Conservation (phyloP, 176 grass and related monocot species). For the Carex cristatella region DNA sequence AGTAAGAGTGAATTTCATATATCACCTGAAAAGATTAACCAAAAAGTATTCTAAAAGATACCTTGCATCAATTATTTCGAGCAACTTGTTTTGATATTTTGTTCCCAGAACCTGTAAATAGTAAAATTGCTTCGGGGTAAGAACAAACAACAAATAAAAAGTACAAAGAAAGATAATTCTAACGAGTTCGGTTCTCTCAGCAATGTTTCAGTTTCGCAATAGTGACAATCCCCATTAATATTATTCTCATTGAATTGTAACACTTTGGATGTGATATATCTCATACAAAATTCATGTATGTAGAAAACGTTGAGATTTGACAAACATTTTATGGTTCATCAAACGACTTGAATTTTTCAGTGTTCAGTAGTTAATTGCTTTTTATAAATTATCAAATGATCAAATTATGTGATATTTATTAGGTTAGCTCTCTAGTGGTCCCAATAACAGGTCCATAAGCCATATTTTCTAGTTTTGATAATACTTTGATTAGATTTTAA, state of each 20-base stretch:
- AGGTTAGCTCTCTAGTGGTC: too few relatives aligned
- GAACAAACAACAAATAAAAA: background rate
- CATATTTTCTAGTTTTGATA: background rate
- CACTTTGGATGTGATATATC: background rate
- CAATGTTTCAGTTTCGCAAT: background rate
- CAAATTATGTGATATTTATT: too few relatives aligned
- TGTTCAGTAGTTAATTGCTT: background rate
- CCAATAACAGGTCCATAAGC: too few relatives aligned
- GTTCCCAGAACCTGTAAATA: slow-evolving; percentile 66
- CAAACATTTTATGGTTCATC: background rate
- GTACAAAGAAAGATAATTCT: slow-evolving; percentile 16
- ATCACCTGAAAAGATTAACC: background rate
- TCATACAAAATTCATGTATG: background rate
- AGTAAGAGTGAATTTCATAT: background rate
- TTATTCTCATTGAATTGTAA: background rate
- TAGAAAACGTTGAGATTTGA: background rate
- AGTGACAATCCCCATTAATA: background rate
- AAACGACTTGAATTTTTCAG: background rate
- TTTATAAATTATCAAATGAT: too few relatives aligned
- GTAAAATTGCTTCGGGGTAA: background rate
- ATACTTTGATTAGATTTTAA: background rate
- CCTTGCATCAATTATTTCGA: slow-evolving; percentile 89
- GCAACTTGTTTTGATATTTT: slow-evolving; percentile 79
- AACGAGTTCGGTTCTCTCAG: slow-evolving; percentile 7
- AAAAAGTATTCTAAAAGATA: slow-evolving; percentile 21